These are phyloP conservation scores for Solanum rostratum DNA, from an alignment of 257 asterid genomes.

Conservation along the genomic window DNA sequence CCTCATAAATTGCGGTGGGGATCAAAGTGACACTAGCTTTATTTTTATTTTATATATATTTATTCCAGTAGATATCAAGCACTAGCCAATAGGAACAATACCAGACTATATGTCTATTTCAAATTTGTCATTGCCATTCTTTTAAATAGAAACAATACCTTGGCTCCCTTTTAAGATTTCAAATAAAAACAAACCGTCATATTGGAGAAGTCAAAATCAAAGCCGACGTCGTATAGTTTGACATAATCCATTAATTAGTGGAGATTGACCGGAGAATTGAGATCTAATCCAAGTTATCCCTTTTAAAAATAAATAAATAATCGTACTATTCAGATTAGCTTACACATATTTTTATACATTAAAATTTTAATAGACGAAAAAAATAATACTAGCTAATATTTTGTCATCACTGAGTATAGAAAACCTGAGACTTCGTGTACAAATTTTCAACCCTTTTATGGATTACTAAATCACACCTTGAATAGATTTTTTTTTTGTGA, in stretches of 20 bases:
- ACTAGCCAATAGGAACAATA: background rate
- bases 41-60: background rate
- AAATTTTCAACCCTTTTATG: background rate
- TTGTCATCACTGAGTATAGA: no score
- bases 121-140: background rate
- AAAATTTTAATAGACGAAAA: background rate
- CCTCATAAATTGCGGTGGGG: no score
- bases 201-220: background rate
- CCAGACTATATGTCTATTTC: background rate
- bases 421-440: background rate
- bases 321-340: background rate
- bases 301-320: background rate
- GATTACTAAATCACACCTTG: background rate
- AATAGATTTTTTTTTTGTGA: background rate
- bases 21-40: background rate
- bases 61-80: background rate
- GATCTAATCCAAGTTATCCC: background rate
- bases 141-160: background rate
- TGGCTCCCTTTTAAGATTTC: background rate
- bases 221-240: background rate
- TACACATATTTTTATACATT: background rate
- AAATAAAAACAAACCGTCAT: background rate
- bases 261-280: background rate
- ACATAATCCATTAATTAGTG: background rate
- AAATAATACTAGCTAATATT: background rate